Percentiles rank a stretch among this genome's conserved stretches.
Conservation (phyloP, 257 asterid genomes). For the Scutellaria barbata region DNA sequence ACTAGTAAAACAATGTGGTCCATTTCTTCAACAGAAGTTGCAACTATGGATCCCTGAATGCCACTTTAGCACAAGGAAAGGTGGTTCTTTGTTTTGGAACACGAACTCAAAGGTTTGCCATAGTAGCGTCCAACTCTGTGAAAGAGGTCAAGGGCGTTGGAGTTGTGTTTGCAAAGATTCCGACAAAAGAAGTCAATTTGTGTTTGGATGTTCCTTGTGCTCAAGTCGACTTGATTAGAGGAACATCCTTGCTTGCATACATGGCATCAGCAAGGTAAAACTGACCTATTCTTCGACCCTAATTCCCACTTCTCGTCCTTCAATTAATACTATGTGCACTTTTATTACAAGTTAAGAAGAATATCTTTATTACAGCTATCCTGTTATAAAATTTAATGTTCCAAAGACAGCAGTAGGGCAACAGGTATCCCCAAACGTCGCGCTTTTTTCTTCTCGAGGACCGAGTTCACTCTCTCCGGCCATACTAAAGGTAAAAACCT, state of each 20-base stretch:
- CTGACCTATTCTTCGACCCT: neutral
- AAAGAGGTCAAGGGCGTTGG: slow-evolving; percentile 42
- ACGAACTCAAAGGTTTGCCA: slow-evolving; percentile 32
- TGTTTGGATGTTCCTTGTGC: slow-evolving; percentile 47
- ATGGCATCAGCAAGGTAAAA: slow-evolving; percentile 39
- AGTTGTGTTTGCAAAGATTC: slow-evolving; percentile 37
- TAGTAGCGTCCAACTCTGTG: slow-evolving; percentile 36
- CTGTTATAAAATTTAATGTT: slow-evolving; percentile 39
- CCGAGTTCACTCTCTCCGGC: slow-evolving; percentile 48
- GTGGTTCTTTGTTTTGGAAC: slow-evolving; percentile 48
- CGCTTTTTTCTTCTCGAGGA: slow-evolving; percentile 51
- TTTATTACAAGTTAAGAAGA: neutral
- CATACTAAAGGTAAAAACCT: slow-evolving; percentile 39
- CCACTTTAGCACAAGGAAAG: slow-evolving; percentile 43
- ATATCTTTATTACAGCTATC: slow-evolving; percentile 39
- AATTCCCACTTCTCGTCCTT: neutral
- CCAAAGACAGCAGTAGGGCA: slow-evolving; percentile 47
- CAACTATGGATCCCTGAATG: slow-evolving; percentile 36
- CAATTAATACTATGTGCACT: neutral
- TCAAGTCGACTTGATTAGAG: slow-evolving; percentile 46
- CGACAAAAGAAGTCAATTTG: slow-evolving; percentile 40
- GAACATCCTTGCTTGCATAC: slow-evolving; percentile 45
- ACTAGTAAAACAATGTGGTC: neutral
- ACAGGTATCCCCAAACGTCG: slow-evolving; percentile 43
- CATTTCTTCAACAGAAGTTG: slow-evolving; percentile 38